phyloP scores from a whole-genome alignment of 306 rosid species.

The Cicer chorassanicum region DNA sequence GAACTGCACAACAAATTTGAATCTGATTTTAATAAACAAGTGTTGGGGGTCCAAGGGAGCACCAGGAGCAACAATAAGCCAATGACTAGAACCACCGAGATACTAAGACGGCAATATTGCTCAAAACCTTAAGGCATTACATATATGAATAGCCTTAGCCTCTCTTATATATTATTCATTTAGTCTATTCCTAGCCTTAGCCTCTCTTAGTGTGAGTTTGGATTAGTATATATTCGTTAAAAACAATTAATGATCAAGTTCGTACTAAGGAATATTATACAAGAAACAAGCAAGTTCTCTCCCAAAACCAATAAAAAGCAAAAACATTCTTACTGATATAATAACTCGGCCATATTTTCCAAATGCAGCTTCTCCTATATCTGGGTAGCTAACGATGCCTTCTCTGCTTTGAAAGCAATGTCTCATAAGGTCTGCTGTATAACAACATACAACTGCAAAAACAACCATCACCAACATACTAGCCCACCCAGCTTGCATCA shows the following conservation, averaged over 20 bases:
- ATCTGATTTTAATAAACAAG: too few species aligned
- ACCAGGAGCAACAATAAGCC: too few species aligned
- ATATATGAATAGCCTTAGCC: too few species aligned
- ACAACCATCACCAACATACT: constrained; percentile 65
- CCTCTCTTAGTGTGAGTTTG: constrained; percentile 26
- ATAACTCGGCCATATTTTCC: constrained; percentile 74
- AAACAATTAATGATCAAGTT: neutral
- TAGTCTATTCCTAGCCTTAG: too few species aligned
- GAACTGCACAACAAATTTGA: constrained; percentile 10
- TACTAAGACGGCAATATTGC: too few species aligned
- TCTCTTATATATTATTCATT: too few species aligned
- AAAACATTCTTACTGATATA: constrained; percentile 60
- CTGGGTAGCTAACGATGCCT: constrained; percentile 71
- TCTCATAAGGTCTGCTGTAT: constrained; percentile 82
- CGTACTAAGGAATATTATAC: neutral
- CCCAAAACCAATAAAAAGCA: neutral
- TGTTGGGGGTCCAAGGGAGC: too few species aligned
- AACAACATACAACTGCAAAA: constrained; percentile 76
- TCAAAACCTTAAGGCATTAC: too few species aligned
- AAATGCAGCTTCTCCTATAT: constrained; percentile 88
- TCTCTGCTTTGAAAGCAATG: constrained; percentile 73
- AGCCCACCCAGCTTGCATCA: constrained; percentile 84
- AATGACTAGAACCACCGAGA: too few species aligned
- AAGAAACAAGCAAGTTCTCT: neutral
- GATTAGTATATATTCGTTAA: neutral